phyloP scores from a whole-genome alignment of 2,329 filamentous ascomycete genomes.

The Apiospora koreana region DNA sequence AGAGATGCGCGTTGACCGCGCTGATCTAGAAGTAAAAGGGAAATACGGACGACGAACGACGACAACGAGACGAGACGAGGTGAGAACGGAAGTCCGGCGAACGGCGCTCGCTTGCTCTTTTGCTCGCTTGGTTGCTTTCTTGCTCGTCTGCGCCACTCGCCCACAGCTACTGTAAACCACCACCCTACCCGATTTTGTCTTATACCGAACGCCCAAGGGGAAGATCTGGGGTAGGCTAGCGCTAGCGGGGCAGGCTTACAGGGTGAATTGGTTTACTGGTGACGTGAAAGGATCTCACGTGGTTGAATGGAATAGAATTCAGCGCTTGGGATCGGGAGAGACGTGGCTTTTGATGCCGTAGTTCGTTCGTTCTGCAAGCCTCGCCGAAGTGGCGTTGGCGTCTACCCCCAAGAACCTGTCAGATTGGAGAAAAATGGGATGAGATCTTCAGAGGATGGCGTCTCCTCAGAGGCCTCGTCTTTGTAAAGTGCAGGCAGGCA shows the following conservation, averaged over 20 bases:
- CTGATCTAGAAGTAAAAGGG: neutral
- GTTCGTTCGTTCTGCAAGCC: no score
- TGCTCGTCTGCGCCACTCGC: neutral
- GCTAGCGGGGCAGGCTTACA: neutral
- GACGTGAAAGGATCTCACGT: slow-evolving; percentile 4
- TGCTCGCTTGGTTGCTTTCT: neutral
- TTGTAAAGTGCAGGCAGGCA: no score
- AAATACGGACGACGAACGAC: neutral
- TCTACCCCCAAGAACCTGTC: no score
- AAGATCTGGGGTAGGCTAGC: neutral
- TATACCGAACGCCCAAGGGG: neutral
- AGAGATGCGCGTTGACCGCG: neutral
- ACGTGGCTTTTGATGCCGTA: neutral
- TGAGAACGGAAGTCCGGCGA: neutral
- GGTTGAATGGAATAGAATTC: neutral
- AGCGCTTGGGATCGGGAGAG: neutral
- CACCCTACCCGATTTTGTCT: neutral
- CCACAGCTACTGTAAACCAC: neutral
- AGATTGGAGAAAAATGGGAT: no score
- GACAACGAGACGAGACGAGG: neutral
- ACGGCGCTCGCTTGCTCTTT: neutral
- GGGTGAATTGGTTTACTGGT: neutral
- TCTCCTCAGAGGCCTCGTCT: no score
- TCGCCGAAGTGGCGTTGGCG: no score
- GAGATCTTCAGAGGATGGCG: no score